These are phyloP conservation scores for Dendrocalamus sinicus DNA, from an alignment of 176 grass and related monocot species.

Conservation along the genomic window DNA sequence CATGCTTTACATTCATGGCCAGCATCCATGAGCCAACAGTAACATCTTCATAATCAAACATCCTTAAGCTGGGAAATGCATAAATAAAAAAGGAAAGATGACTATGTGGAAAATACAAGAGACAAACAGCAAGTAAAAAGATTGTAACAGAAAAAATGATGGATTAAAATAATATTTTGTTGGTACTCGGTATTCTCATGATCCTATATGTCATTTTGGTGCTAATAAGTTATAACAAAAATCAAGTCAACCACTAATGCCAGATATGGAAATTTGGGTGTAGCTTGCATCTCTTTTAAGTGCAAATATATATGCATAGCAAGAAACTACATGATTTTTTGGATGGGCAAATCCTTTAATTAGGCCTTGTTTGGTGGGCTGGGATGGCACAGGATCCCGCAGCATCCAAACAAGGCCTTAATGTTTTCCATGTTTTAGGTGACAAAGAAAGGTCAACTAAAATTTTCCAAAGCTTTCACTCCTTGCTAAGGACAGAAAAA, in stretches of 20 bases:
- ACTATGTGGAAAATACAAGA: background rate
- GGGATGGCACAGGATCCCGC: background rate
- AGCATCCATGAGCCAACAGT: constrained; percentile 94
- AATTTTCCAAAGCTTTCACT: background rate
- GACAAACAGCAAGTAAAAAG: background rate
- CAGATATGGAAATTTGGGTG: background rate
- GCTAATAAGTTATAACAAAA: background rate
- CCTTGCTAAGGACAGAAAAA: background rate
- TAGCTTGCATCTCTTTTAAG: constrained; percentile 7
- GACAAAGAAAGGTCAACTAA: constrained; percentile 32
- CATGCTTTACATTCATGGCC: constrained; percentile 95
- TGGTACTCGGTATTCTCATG: background rate
- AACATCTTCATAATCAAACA: constrained; percentile 96
- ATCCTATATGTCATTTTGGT: background rate
- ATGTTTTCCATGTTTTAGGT: background rate
- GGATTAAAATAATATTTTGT: background rate
- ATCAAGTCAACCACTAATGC: background rate
- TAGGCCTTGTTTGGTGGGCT: background rate
- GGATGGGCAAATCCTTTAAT: background rate
- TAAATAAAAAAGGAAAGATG: constrained; percentile 7
- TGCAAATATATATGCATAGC: background rate
- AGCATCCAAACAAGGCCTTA: background rate
- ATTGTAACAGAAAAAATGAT: background rate
- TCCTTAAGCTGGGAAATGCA: constrained; percentile 76
- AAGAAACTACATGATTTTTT: background rate